Evolutionary conservation across 805 yeast genomes (phyloP).

Genomic region (Candida khao-thaluensis): DNA sequence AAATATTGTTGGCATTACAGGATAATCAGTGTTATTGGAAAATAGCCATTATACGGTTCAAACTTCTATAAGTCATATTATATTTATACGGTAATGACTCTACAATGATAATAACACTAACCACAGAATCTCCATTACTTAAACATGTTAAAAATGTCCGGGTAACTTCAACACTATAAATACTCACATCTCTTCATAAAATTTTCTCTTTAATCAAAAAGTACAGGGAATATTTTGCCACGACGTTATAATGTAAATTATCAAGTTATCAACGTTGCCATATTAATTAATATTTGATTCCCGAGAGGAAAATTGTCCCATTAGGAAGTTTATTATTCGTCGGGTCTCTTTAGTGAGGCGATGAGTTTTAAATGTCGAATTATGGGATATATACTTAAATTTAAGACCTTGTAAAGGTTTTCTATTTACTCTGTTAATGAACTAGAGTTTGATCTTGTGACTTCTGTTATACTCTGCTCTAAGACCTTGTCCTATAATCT

Average conservation of each 20-base stretch:
- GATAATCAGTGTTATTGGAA: too few relatives aligned
- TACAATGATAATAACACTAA: too few relatives aligned
- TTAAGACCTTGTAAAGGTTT: too few relatives aligned
- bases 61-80: too few relatives aligned
- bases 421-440: too few relatives aligned
- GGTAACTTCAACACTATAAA: conserved; percentile 14
- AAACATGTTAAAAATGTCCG: conserved; percentile 7
- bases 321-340: conserved; percentile 61
- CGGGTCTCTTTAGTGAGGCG: conserved; percentile 50
- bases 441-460: too few relatives aligned
- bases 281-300: conserved; percentile 41
- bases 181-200: conserved; percentile 1
- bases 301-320: conserved; percentile 53
- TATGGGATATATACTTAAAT: conserved; percentile 36
- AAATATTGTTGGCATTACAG: too few relatives aligned
- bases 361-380: conserved; percentile 62
- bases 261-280: conserved; percentile 69
- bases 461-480: too few relatives aligned
- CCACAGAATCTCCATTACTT: too few relatives aligned
- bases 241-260: conserved; percentile 61
- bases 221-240: conserved; percentile 63
- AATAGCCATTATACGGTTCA: too few relatives aligned
- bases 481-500: neutral
- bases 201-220: conserved; percentile 51
- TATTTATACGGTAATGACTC: too few relatives aligned